Conservation (phyloP, 805 yeast species). For the Kuraishia piskuri region DNA sequence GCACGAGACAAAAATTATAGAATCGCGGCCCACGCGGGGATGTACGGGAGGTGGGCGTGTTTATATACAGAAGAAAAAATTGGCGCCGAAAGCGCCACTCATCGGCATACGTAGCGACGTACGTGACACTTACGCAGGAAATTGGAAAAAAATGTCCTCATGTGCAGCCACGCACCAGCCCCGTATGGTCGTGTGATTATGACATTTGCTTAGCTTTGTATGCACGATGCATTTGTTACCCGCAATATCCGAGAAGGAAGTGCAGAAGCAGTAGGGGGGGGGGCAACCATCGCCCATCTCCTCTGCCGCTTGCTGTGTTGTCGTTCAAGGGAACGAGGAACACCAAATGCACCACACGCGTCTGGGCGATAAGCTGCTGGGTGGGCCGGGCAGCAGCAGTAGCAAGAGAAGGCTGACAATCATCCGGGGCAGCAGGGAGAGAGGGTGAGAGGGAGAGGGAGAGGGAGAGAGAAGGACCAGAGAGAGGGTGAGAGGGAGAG, state of each 20-base stretch:
- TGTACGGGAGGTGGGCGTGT: not conserved
- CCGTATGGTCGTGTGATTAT: not conserved
- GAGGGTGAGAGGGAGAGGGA: too few species aligned
- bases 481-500: too few species aligned
- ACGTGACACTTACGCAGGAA: not conserved
- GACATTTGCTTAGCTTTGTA: not conserved
- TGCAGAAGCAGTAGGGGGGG: too few species aligned
- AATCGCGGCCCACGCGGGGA: not conserved
- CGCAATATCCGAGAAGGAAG: not conserved
- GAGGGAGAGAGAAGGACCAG: too few species aligned
- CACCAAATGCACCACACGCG: too few species aligned
- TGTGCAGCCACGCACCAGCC: not conserved
- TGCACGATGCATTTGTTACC: not conserved
- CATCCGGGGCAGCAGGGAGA: too few species aligned
- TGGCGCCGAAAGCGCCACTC: not conserved
- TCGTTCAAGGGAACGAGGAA: too few species aligned
- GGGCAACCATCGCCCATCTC: too few species aligned
- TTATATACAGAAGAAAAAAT: not conserved
- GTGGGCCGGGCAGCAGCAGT: too few species aligned
- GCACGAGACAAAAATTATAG: not conserved
- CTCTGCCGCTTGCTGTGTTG: too few species aligned
- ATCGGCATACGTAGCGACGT: not conserved
- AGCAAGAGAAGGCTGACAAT: too few species aligned
- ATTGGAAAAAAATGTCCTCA: not conserved
- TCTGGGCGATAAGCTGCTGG: too few species aligned